phyloP scores from a whole-genome alignment of 1,284 basidiomycete species.

The Ceratobasidium sp. region DNA sequence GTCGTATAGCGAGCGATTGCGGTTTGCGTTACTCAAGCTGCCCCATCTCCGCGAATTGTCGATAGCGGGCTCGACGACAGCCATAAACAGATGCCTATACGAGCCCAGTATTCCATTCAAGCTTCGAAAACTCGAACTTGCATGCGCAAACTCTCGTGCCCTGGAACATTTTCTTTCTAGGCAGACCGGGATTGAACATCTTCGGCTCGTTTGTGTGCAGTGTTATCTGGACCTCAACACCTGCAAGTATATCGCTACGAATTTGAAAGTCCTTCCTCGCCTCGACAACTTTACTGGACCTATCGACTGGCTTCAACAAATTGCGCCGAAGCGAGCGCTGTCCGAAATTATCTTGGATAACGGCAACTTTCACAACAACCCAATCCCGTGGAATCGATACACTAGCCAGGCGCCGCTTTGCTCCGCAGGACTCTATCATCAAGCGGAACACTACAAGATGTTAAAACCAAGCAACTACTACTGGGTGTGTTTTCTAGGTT shows the following conservation, averaged over 20 bases:
- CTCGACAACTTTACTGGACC: neutral
- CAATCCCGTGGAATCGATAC: neutral
- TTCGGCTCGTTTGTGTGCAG: neutral
- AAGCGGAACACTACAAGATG: neutral
- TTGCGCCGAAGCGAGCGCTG: neutral
- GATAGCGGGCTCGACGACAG: neutral
- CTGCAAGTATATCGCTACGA: neutral
- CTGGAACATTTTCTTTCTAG: neutral
- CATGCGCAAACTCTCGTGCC: neutral
- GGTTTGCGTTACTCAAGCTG: neutral
- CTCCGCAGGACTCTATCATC: neutral
- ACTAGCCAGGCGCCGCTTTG: neutral
- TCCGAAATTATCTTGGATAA: neutral
- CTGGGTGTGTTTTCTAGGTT: neutral
- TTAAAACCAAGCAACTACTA: neutral
- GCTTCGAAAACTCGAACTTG: neutral
- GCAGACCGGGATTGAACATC: neutral
- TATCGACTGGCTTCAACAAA: neutral
- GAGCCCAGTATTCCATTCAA: neutral
- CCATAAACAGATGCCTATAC: neutral
- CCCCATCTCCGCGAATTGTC: neutral
- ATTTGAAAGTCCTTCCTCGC: neutral
- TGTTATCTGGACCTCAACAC: neutral
- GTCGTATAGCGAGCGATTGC: neutral
- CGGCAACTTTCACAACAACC: neutral